These are phyloP conservation scores for Cardamine resedifolia DNA, from an alignment of 345 rosid genomes.

Conservation along the genomic window DNA sequence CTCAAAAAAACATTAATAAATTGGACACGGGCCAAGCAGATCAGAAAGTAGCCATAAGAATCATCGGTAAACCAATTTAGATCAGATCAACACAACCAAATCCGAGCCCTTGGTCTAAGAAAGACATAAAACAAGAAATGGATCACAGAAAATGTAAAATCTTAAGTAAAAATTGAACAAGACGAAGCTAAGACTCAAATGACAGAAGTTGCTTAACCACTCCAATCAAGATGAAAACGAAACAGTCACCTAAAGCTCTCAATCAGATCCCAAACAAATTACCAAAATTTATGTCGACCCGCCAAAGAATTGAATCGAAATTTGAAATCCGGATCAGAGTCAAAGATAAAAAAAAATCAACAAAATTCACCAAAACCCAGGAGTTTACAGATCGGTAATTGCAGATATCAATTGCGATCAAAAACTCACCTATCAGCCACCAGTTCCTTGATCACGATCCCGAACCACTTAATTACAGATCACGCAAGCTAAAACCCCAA, in stretches of 20 bases:
- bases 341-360: neutral
- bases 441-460: slow-evolving; percentile 34
- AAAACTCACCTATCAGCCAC: slow-evolving; percentile 26
- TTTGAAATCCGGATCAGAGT: slow-evolving; percentile 20
- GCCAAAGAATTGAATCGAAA: slow-evolving; percentile 1
- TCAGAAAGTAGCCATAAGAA: slow-evolving; percentile 1
- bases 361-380: slow-evolving; percentile 13
- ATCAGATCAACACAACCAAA: slow-evolving; percentile 30
- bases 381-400: slow-evolving; percentile 18
- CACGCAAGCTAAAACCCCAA: slow-evolving; percentile 29
- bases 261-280: slow-evolving; percentile 23
- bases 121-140: neutral
- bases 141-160: slow-evolving; percentile 14
- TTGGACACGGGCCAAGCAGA: slow-evolving; percentile 3
- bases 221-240: neutral
- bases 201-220: slow-evolving; percentile 16
- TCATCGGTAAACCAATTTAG: neutral
- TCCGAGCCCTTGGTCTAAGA: neutral
- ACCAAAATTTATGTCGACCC: slow-evolving; percentile 2
- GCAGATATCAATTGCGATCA: neutral
- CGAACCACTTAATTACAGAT: slow-evolving; percentile 28
- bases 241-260: neutral
- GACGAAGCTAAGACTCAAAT: slow-evolving; percentile 9
- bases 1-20: neutral
- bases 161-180: neutral